Base-by-base conservation (phyloP, 2,329 filamentous ascomycete species). In the Exophiala xenobiotica region DNA sequence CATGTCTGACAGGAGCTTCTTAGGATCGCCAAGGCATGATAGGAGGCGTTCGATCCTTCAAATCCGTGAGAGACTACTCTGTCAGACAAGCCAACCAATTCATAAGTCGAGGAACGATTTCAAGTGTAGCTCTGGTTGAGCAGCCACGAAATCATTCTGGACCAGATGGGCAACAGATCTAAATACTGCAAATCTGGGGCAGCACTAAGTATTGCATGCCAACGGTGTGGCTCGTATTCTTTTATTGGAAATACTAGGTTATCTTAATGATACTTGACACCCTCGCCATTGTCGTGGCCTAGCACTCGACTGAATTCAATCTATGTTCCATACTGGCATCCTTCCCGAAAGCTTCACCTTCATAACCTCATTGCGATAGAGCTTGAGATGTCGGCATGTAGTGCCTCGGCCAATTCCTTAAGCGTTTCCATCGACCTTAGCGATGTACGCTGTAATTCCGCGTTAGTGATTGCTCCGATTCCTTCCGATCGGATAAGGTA, bases 341-440 rank as follows among this genome's bases (percentile, higher is more conserved):
- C 51, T 20, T 41, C 27, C 33, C 37, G 27, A 38, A 44, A 48
- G n/a, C 31, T 4, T 35, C 31, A 11, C 38, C 19, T n/a, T 41
- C 46, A 49, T 37, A 24, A 43, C 42, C 38, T 50, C 37, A 29
- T 20, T 49, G 42, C 35, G 40, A 29, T 31, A 20, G 19, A 35
- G 26, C 2, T 37, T 39, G 22, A 29, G 22, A 22, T 16, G 19
- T 42, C 37, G 31, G 23, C 41, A n/a, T 26, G 6, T 29, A 24
- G 26, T 22, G 12, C 45, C 40, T 43, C 38, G 39, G 20, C 16
- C 14, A 19, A 26, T n/a, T 11, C 27, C 47, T 44, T 58, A 58
- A 14, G 54, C 53, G 19, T 56, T 56, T 70, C 72, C 69, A 67
- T 91, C 88, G 61, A 86, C 85, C 81, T 88, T 88, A 75, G 87